These are phyloP conservation scores for Colletotrichum endophyticum DNA, from an alignment of 2,329 filamentous ascomycete species.

Conservation along the genomic window DNA sequence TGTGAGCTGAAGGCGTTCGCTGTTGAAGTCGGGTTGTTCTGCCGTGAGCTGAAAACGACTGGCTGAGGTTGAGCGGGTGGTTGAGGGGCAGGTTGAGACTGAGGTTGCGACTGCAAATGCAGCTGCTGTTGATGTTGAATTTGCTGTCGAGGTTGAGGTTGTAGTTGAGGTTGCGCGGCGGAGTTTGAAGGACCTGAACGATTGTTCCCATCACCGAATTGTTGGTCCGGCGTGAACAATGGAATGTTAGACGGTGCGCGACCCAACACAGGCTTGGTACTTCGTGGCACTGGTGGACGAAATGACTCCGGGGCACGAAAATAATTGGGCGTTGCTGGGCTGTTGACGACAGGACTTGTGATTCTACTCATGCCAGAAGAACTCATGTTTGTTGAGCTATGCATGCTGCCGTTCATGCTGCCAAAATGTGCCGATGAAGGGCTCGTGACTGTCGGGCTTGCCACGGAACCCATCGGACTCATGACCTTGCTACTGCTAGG, in stretches of 20 bases:
- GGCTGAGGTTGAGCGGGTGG: background rate
- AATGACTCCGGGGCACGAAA: constrained; percentile 9
- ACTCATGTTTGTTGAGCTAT: constrained; percentile 24
- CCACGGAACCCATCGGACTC: constrained; percentile 27
- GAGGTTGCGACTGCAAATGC: background rate
- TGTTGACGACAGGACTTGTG: constrained; percentile 33
- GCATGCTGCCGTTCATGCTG: constrained; percentile 26
- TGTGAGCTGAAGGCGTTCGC: background rate
- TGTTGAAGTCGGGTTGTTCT: background rate
- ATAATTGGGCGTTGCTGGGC: constrained; percentile 24
- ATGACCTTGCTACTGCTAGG: constrained; percentile 30
- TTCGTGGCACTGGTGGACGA: constrained; percentile 41
- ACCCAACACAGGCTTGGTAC: constrained; percentile 39
- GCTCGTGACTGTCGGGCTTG: constrained; percentile 23
- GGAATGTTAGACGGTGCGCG: constrained; percentile 23
- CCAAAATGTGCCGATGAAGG: constrained; percentile 34
- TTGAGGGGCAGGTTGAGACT: background rate
- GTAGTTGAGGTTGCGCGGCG: background rate
- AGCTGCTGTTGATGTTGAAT: background rate
- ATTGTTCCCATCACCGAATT: constrained; percentile 14
- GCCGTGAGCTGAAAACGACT: background rate
- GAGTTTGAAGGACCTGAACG: background rate
- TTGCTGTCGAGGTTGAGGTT: background rate
- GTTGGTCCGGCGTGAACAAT: constrained; percentile 14
- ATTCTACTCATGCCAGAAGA: constrained; percentile 25